These are phyloP conservation scores for Botrytis sinoallii DNA, from an alignment of 2,329 filamentous ascomycete genomes.

Conservation along the genomic window DNA sequence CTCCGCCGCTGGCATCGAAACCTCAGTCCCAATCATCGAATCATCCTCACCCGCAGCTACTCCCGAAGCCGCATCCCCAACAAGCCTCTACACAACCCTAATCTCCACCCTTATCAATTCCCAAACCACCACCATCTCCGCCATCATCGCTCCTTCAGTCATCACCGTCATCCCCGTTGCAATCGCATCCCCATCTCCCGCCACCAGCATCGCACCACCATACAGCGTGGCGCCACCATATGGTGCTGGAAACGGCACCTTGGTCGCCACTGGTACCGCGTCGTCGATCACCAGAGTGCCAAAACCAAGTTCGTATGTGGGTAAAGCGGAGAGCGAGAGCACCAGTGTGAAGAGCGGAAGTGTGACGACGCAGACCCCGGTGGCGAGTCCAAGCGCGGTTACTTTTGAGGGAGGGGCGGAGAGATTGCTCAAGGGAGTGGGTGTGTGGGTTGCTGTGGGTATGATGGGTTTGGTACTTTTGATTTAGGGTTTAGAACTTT, in stretches of 20 bases:
- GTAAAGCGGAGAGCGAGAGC: neutral
- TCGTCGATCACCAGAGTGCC: neutral
- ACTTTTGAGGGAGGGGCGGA: neutral
- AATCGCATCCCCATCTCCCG: neutral
- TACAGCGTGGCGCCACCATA: neutral
- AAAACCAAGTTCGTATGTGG: neutral
- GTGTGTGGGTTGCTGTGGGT: neutral
- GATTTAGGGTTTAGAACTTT: neutral
- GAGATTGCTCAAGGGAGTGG: neutral
- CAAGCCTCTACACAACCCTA: neutral
- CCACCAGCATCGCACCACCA: neutral
- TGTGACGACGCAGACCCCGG: neutral
- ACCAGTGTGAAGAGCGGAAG: neutral
- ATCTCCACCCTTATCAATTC: neutral
- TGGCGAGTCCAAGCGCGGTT: neutral
- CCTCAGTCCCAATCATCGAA: neutral
- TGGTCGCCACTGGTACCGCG: neutral
- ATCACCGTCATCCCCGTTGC: conserved; percentile 1
- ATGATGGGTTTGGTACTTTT: conserved; percentile 6
- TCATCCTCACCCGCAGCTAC: neutral
- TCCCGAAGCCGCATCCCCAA: neutral
- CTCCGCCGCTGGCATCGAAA: neutral
- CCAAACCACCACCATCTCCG: neutral
- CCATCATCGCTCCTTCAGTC: neutral
- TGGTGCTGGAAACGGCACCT: neutral